Conservation (phyloP, 495 filamentous ascomycete genomes). For the Usnea hakonensis region DNA sequence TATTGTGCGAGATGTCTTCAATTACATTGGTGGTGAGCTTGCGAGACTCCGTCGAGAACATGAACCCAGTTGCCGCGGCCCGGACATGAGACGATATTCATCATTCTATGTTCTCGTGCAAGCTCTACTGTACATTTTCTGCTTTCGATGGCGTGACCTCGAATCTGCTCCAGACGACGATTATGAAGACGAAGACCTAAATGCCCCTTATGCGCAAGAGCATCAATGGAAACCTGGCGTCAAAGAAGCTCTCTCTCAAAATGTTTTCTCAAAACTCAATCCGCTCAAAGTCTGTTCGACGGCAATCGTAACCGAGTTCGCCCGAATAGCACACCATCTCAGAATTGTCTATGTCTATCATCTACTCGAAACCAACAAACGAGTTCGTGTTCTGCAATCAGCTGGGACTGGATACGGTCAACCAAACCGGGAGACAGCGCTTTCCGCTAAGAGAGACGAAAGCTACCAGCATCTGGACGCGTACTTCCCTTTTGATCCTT, state of each 20-base stretch:
- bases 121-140: conserved; percentile 89
- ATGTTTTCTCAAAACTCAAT: conserved; percentile 82
- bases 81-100: conserved; percentile 73
- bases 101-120: conserved; percentile 87
- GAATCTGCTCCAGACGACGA: conserved; percentile 50
- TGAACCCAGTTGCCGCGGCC: conserved; percentile 63
- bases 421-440: conserved; percentile 57
- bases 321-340: conserved; percentile 73
- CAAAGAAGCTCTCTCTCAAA: conserved; percentile 60
- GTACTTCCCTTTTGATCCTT: conserved; percentile 97
- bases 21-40: conserved; percentile 64
- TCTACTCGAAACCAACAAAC: conserved; percentile 86
- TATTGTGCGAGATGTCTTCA: conserved; percentile 68
- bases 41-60: conserved; percentile 55
- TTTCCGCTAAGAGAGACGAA: conserved; percentile 42
- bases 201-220: conserved; percentile 52
- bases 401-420: conserved; percentile 34
- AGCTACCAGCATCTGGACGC: conserved; percentile 74
- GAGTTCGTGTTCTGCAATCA: conserved; percentile 60
- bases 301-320: conserved; percentile 82
- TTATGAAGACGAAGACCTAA: conserved; percentile 43
- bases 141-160: conserved; percentile 93
- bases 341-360: conserved; percentile 80
- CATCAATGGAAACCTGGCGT: conserved; percentile 66
- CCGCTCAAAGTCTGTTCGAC: conserved; percentile 95